Evolutionary conservation across 179 eudicot genomes (phyloP).

Genomic region (Actinidia polygama): DNA sequence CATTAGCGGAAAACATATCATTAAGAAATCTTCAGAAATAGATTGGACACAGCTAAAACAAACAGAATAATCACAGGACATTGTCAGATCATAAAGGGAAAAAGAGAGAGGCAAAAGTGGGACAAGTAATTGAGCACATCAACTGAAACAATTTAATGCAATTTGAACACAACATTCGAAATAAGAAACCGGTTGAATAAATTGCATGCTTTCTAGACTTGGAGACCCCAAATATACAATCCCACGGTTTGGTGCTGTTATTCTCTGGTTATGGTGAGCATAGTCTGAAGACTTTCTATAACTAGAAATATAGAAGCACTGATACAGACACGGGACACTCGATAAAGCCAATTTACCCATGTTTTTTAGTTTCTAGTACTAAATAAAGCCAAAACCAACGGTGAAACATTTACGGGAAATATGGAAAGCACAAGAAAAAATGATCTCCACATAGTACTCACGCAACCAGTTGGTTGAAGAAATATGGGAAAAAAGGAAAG

Average conservation of each 20-base stretch:
- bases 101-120: neutral
- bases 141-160: neutral
- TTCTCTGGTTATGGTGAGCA: too few relatives aligned
- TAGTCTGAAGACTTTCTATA: too few relatives aligned
- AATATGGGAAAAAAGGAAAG: too few relatives aligned
- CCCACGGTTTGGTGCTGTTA: neutral
- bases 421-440: too few relatives aligned
- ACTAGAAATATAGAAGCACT: too few relatives aligned
- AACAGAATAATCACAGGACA: neutral
- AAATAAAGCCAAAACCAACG: too few relatives aligned
- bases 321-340: too few relatives aligned
- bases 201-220: neutral
- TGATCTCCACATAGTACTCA: too few relatives aligned
- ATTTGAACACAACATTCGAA: neutral
- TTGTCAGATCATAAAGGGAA: neutral
- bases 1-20: conserved; percentile 3
- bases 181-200: neutral
- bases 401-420: too few relatives aligned
- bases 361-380: too few relatives aligned
- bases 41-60: neutral
- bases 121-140: neutral
- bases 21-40: neutral
- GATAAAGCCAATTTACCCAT: too few relatives aligned
- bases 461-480: too few relatives aligned
- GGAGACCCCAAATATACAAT: neutral